phyloP scores from a whole-genome alignment of 1,139 yeast genomes.

The Protomyces arabidopsidicola region DNA sequence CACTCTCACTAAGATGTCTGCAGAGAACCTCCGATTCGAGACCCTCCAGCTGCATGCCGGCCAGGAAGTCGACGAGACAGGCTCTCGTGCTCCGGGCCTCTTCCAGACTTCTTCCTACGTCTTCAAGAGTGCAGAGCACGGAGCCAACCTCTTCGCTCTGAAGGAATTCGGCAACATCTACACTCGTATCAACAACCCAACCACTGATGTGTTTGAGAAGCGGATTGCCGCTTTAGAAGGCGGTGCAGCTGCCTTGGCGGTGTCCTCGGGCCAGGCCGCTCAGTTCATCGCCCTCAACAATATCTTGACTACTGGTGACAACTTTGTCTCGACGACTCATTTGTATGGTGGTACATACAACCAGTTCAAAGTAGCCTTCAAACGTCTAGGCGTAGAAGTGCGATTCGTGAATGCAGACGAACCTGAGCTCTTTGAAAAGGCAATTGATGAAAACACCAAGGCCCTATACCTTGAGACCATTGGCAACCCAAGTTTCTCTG shows the following conservation, averaged over 20 bases:
- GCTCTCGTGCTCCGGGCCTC: constrained; percentile 87
- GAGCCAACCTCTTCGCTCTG: constrained; percentile 82
- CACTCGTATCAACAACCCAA: constrained; percentile 88
- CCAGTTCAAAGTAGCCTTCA: constrained; percentile 87
- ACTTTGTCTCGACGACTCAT: constrained; percentile 79
- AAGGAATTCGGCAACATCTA: constrained; percentile 73
- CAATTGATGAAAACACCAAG: constrained; percentile 78
- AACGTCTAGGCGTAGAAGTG: constrained; percentile 77
- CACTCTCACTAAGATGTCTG: background rate
- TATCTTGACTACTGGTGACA: constrained; percentile 57
- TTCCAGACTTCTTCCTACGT: constrained; percentile 67
- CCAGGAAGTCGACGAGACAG: constrained; percentile 54
- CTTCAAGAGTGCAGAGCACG: constrained; percentile 82
- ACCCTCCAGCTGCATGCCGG: constrained; percentile 95
- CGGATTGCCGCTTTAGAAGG: constrained; percentile 90
- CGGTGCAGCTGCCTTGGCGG: constrained; percentile 88
- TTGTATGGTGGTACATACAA: constrained; percentile 95
- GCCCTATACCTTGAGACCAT: constrained; percentile 86
- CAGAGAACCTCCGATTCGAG: constrained; percentile 48
- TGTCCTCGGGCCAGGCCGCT: constrained; percentile 92
- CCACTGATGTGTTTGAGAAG: constrained; percentile 82
- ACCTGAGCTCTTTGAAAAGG: constrained; percentile 37
- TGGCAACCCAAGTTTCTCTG: constrained; percentile 89
- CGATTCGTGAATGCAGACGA: constrained; percentile 42
- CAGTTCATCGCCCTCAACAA: constrained; percentile 54